Conservation (phyloP, 192 early-diverging fungal species). For the Umbelopsis isabellina region DNA sequence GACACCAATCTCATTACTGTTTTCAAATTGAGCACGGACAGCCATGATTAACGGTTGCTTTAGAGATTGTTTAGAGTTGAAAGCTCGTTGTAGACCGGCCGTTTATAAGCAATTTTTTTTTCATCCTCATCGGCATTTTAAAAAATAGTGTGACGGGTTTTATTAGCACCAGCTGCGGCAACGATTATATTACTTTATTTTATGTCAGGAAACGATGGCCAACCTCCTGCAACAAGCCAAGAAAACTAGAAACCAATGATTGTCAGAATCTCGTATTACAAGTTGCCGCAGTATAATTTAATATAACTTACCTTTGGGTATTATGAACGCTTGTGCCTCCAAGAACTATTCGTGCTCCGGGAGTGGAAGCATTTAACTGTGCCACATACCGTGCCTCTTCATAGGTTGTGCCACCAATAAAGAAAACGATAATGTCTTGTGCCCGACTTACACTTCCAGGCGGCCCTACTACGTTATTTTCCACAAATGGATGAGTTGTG, state of each 20-base stretch:
- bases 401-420: slow-evolving; percentile 94
- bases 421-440: slow-evolving; percentile 95
- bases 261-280: background rate
- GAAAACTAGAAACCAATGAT: background rate
- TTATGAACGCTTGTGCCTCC: slow-evolving; percentile 95
- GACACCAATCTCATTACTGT: slow-evolving; percentile 98
- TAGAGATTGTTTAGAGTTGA: background rate
- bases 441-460: slow-evolving; percentile 57
- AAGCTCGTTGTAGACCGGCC: background rate
- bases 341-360: slow-evolving; percentile 81
- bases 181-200: background rate
- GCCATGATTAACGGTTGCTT: background rate
- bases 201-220: slow-evolving; percentile 3
- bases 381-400: slow-evolving; percentile 89
- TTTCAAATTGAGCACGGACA: slow-evolving; percentile 93
- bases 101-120: slow-evolving; percentile 15
- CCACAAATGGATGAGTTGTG: slow-evolving; percentile 77
- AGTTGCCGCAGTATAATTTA: background rate
- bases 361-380: slow-evolving; percentile 77
- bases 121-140: background rate
- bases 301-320: slow-evolving; percentile 58
- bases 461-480: slow-evolving; percentile 46
- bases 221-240: background rate
- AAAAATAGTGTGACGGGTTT: slow-evolving; percentile 8
- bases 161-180: background rate